Evolutionary conservation across 2,329 filamentous ascomycete species (phyloP).

Genomic region (Fusarium sp.): DNA sequence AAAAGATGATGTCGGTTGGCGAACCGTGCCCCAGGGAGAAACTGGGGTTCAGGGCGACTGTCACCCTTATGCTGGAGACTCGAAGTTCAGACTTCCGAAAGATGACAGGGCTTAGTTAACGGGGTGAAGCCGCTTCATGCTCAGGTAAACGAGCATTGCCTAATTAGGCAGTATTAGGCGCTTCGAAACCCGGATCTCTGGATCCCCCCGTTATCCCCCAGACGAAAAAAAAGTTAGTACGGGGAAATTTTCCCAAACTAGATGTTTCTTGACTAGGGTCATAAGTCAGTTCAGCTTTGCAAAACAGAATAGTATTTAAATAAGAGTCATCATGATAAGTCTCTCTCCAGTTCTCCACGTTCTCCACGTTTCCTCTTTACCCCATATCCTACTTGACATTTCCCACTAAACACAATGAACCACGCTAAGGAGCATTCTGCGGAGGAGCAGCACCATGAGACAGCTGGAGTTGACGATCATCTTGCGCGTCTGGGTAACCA

Average conservation of each 20-base stretch:
- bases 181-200: background rate
- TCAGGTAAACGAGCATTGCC: background rate
- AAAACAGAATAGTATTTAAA: no score
- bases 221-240: background rate
- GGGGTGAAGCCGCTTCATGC: no score
- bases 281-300: no score
- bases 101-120: no score
- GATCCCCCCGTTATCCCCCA: background rate
- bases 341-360: background rate
- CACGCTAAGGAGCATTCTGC: background rate
- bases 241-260: no score
- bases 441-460: background rate
- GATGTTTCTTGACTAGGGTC: no score
- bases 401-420: background rate
- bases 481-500: conserved; percentile 47
- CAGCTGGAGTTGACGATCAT: background rate
- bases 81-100: no score
- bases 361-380: background rate
- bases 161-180: background rate
- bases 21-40: no score
- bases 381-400: background rate
- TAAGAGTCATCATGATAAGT: background rate
- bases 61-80: no score
- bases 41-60: no score
- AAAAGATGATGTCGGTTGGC: no score